Base-by-base conservation (phyloP, 257 asterid genomes). In the Solanum peruvianum region DNA sequence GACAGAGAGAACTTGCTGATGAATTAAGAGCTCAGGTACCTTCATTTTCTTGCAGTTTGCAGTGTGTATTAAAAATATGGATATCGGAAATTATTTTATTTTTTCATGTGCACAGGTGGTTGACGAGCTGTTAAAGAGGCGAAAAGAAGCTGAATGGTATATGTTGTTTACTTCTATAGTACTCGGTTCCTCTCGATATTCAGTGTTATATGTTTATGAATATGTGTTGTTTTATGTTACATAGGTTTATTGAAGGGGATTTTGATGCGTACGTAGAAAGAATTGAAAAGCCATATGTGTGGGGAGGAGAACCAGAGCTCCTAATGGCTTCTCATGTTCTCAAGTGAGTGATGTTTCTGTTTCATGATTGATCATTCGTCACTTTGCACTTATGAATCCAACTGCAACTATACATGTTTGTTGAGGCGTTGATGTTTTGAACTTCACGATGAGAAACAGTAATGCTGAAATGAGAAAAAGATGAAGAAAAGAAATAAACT, bases 221-320 rank as follows among this genome's bases (percentile, higher is more conserved):
- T 33, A 25, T 88, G 71, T 70, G 64, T 70, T 7, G 23, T 13
- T 29, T 75, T 66, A 11, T 7, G 5, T 62, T 73, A 60, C 84
- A 27, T 86, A 95, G 99, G 95, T 94, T 89, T 77, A 93, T 96
- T 80, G 98, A 93, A 72, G 98, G 95, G 44, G 97, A 96, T 84
- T 96, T 96, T 90, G 99, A 96, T 89, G 91, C 87, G 9, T 96
- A 96, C 47, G 92, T 96, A 78, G 89, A 94, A 87, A 93, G 92
- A 56, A 95, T 96, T 87, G 92, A 90, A 76, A 91, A 95, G 80
- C 96, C 98, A 11, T 92, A 93, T 87, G 93, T 91, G 71, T 96
- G 99, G 99, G 98, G 99, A 77, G 99, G 99, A 85, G 99, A 96
- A 86, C 97, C 97, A 3, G 98, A 96, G 91, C 86, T 96, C 86